Evolutionary conservation across 805 yeast genomes (phyloP).

Genomic region (Sugiyamaella lignohabitans): DNA sequence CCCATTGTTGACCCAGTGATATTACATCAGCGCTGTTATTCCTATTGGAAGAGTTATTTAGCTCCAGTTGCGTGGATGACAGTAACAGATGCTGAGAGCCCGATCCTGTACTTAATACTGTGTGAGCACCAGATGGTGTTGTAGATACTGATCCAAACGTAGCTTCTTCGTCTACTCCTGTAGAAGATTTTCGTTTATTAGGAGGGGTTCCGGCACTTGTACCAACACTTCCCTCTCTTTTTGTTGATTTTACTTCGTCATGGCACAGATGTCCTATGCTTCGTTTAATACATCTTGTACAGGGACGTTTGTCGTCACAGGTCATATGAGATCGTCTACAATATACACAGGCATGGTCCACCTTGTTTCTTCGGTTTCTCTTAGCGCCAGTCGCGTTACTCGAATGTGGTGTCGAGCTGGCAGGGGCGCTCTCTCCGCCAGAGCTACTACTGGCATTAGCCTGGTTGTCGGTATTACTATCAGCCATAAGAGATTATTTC

Average conservation of each 20-base stretch:
- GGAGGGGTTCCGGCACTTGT: neutral
- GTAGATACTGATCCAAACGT: neutral
- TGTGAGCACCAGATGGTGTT: neutral
- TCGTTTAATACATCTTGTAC: constrained; percentile 77
- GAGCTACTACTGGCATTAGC: no score
- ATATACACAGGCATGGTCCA: constrained; percentile 61
- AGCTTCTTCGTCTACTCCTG: neutral
- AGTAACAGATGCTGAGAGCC: constrained; percentile 10
- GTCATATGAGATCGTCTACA: constrained; percentile 93
- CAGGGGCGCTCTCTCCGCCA: no score
- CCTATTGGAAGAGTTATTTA: constrained; percentile 8
- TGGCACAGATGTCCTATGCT: constrained; percentile 84
- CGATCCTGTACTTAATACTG: neutral
- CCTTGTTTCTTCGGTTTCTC: constrained; percentile 19
- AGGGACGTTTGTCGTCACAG: constrained; percentile 69
- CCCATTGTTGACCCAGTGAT: constrained; percentile 1
- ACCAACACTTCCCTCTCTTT: neutral
- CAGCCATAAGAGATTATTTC: no score
- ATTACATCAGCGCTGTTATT: neutral
- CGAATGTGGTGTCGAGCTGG: neutral
- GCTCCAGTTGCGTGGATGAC: constrained; percentile 7
- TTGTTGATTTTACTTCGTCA: constrained; percentile 46
- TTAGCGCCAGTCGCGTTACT: neutral
- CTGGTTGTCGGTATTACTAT: no score
- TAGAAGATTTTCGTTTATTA: neutral